phyloP scores from a whole-genome alignment of 1,139 yeast species.

The Diutina sp. region DNA sequence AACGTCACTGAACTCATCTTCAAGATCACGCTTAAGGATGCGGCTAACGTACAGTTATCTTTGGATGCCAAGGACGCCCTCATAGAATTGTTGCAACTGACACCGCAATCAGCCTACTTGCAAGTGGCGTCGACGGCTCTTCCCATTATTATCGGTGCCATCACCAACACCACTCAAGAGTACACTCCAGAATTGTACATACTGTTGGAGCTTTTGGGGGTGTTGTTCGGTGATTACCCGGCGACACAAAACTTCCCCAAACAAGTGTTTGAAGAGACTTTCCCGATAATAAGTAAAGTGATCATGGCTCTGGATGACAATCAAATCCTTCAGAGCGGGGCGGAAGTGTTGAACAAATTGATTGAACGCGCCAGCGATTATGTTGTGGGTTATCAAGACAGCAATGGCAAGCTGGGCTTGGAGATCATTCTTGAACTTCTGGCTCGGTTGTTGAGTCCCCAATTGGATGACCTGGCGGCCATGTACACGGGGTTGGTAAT shows the following conservation, averaged over 20 bases:
- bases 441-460: constrained; percentile 60
- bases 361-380: constrained; percentile 37
- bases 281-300: constrained; percentile 40
- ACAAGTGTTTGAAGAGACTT: constrained; percentile 33
- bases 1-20: constrained; percentile 42
- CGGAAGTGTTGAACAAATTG: constrained; percentile 58
- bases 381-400: constrained; percentile 14
- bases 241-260: constrained; percentile 24
- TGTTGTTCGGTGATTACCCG: constrained; percentile 36
- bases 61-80: constrained; percentile 53
- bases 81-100: constrained; percentile 37
- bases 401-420: constrained; percentile 27
- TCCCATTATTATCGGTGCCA: constrained; percentile 31
- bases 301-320: constrained; percentile 55
- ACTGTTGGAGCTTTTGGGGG: constrained; percentile 52
- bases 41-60: constrained; percentile 59
- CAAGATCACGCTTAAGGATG: constrained; percentile 55
- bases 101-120: constrained; percentile 32
- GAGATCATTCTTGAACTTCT: constrained; percentile 46
- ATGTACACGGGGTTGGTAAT: constrained; percentile 61
- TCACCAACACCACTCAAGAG: constrained; percentile 20
- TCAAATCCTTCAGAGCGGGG: constrained; percentile 66
- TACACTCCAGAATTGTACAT: constrained; percentile 52
- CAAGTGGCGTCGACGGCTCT: constrained; percentile 39
- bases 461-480: constrained; percentile 69